Conservation (phyloP, 2,329 filamentous ascomycete species). For the Cladosporium sp. region DNA sequence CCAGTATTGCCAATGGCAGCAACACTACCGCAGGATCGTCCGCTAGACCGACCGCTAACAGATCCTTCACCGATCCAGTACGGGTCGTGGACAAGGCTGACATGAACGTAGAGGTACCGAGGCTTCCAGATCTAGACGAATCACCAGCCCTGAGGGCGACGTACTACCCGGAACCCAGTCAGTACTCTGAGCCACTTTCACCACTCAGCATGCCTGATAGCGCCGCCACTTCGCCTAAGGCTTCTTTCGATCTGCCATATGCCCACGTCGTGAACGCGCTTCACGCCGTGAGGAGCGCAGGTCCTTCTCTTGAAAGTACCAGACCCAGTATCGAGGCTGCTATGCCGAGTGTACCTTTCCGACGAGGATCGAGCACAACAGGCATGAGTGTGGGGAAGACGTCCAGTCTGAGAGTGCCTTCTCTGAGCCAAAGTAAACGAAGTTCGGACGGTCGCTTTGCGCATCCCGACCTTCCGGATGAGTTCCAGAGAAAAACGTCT, state of each 20-base stretch:
- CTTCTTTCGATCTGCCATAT: slow-evolving; percentile 30
- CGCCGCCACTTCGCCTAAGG: background rate
- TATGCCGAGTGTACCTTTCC: slow-evolving; percentile 9
- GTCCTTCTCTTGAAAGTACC: background rate
- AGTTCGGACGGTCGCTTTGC: background rate
- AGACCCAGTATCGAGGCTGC: slow-evolving; percentile 8
- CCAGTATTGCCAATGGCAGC: background rate
- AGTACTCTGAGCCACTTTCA: slow-evolving; percentile 4
- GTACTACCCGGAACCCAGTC: background rate
- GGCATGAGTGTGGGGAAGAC: background rate
- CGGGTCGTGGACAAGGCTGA: background rate
- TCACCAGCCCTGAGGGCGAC: background rate
- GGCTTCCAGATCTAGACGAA: background rate
- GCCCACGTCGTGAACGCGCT: slow-evolving; percentile 25
- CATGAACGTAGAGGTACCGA: slow-evolving; percentile 9
- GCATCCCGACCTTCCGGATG: slow-evolving; percentile 26
- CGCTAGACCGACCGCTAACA: background rate
- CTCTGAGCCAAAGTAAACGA: background rate
- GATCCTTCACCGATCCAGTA: slow-evolving; percentile 1
- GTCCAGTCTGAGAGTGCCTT: background rate
- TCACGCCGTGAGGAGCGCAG: slow-evolving; percentile 12
- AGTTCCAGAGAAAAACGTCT: slow-evolving; percentile 23
- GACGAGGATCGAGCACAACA: background rate
- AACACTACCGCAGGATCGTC: slow-evolving; percentile 6
- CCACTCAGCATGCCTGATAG: slow-evolving; percentile 1